Evolutionary conservation across 2,329 filamentous ascomycete species (phyloP).

Genomic region (Cytospora paraplurivora): DNA sequence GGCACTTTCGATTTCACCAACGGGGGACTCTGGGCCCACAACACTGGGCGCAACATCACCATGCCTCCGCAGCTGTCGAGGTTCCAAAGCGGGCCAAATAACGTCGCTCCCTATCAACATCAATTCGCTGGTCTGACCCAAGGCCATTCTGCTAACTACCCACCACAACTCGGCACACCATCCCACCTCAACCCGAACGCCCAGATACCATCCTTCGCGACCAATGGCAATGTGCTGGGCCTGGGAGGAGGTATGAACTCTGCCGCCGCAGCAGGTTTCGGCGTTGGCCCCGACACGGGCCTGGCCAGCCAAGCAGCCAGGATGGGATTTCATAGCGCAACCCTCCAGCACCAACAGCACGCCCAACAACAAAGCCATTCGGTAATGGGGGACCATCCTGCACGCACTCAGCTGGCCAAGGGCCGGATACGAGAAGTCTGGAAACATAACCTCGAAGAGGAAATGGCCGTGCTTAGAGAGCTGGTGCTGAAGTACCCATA

Average conservation of each 20-base stretch:
- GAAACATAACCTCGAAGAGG: slow-evolving; percentile 86
- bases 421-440: slow-evolving; percentile 93
- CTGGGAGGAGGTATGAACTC: slow-evolving; percentile 58
- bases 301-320: slow-evolving; percentile 85
- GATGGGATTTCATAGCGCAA: slow-evolving; percentile 79
- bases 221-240: slow-evolving; percentile 58
- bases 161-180: slow-evolving; percentile 64
- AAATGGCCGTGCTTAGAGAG: slow-evolving; percentile 82
- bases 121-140: slow-evolving; percentile 59
- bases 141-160: slow-evolving; percentile 49
- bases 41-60: slow-evolving; percentile 35
- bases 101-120: slow-evolving; percentile 50
- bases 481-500: slow-evolving; percentile 91
- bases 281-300: slow-evolving; percentile 66
- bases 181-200: slow-evolving; percentile 71
- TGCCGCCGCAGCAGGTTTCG: slow-evolving; percentile 50
- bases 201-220: slow-evolving; percentile 67
- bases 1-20: slow-evolving; percentile 24
- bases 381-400: slow-evolving; percentile 54
- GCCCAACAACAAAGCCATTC: slow-evolving; percentile 39
- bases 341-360: slow-evolving; percentile 54
- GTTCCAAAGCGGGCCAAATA: slow-evolving; percentile 50
- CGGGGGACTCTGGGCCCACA: slow-evolving; percentile 17
- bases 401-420: slow-evolving; percentile 60
- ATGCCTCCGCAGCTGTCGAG: slow-evolving; percentile 48